These are phyloP conservation scores for Naganishia vaughanmartiniae DNA, from an alignment of 768 basidiomycete species.

Conservation along the genomic window DNA sequence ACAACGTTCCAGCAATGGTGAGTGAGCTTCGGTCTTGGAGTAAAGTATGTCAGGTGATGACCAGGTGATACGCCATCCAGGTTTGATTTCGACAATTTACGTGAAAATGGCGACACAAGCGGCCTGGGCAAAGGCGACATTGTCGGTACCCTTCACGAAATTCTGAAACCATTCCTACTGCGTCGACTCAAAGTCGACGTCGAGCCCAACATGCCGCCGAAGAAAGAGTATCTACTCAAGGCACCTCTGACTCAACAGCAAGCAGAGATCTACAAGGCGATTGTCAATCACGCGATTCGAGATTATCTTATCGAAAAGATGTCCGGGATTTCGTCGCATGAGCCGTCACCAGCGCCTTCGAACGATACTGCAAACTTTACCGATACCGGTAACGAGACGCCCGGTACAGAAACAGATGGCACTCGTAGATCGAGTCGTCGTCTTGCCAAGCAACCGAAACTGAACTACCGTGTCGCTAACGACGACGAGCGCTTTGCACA, in stretches of 20 bases:
- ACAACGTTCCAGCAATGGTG: constrained; percentile 87
- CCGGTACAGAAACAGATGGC: constrained; percentile 32
- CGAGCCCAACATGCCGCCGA: constrained; percentile 75
- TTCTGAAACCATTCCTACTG: constrained; percentile 91
- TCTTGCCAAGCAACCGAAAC: constrained; percentile 38
- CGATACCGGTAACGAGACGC: constrained; percentile 34
- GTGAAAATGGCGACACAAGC: constrained; percentile 30
- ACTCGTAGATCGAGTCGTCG: constrained; percentile 34
- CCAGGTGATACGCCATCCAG: background rate
- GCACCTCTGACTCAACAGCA: constrained; percentile 81
- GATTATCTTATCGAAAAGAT: constrained; percentile 57
- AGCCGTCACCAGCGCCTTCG: constrained; percentile 21
- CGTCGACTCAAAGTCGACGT: constrained; percentile 90
- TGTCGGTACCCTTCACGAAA: constrained; percentile 76
- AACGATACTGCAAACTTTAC: constrained; percentile 7
- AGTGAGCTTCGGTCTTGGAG: constrained; percentile 30
- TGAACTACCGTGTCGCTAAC: constrained; percentile 48
- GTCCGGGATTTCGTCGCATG: constrained; percentile 34
- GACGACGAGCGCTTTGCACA: constrained; percentile 50
- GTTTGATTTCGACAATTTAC: constrained; percentile 49
- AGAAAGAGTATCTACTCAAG: constrained; percentile 88
- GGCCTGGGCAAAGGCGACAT: constrained; percentile 57
- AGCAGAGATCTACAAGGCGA: constrained; percentile 76
- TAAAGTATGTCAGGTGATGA: background rate
- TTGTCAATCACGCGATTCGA: constrained; percentile 70